A percentile compares a stretch with the other conserved stretches of the same genome.
Conservation (phyloP, 2,329 filamentous ascomycete genomes). For the Dendrostoma leiphaemia region DNA sequence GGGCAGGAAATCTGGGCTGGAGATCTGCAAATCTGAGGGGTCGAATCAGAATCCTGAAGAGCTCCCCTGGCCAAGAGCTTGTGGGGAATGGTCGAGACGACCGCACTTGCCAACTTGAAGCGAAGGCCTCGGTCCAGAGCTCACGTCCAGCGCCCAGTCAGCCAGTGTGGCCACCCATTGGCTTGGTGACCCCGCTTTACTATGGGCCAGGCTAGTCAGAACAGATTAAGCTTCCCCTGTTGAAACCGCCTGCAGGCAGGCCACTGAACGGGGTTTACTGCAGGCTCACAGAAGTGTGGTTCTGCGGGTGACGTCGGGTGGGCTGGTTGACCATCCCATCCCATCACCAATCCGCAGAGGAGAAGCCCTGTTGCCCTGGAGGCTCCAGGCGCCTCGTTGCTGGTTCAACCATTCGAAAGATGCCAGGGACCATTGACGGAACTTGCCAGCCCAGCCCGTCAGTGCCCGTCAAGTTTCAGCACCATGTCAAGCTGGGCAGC, state of each 20-base stretch:
- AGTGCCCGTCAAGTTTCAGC: conserved; percentile 7
- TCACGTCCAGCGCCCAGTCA: too few relatives aligned
- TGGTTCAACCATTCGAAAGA: background rate
- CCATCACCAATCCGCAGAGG: too few relatives aligned
- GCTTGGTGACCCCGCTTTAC: background rate
- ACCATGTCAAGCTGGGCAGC: conserved; percentile 7
- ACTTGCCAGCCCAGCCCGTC: conserved; percentile 1
- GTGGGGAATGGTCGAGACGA: background rate
- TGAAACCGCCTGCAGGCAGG: conserved; percentile 17
- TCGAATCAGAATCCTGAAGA: conserved; percentile 25
- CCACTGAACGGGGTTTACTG: background rate
- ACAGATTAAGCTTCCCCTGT: conserved; percentile 11
- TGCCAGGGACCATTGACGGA: background rate
- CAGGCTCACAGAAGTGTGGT: background rate
- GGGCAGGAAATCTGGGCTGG: background rate
- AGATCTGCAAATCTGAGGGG: conserved; percentile 16
- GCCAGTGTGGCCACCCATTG: background rate
- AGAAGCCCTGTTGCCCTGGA: too few relatives aligned
- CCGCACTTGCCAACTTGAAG: too few relatives aligned
- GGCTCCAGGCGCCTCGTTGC: background rate
- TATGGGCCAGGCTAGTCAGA: conserved; percentile 2
- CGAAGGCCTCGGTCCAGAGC: conserved; percentile 1
- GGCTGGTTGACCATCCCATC: too few relatives aligned
- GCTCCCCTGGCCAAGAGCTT: conserved; percentile 12
- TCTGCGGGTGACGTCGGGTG: background rate